phyloP scores from a whole-genome alignment of 495 filamentous ascomycete genomes.

The Arthonia radiata region DNA sequence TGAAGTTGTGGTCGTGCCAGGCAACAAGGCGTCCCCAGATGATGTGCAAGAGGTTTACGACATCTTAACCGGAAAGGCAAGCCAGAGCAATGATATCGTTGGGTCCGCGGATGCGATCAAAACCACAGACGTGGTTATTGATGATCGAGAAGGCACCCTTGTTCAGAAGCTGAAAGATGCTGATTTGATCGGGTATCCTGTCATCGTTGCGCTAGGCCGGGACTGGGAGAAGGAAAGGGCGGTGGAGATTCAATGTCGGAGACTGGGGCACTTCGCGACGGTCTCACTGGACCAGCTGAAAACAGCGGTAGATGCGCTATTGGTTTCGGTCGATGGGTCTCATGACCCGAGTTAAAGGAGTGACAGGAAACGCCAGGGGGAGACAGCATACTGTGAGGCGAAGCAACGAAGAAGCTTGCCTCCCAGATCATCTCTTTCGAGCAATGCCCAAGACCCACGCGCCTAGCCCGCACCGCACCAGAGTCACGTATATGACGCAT shows the following conservation, averaged over 20 bases:
- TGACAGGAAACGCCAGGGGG: too few relatives aligned
- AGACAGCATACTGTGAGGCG: too few relatives aligned
- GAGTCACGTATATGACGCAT: too few relatives aligned
- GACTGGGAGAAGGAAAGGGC: slow-evolving; percentile 36
- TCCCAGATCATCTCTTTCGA: too few relatives aligned
- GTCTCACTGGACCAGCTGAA: too few relatives aligned
- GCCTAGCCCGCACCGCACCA: too few relatives aligned
- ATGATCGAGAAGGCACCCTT: slow-evolving; percentile 46
- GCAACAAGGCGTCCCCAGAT: slow-evolving; percentile 19
- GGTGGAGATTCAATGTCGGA: slow-evolving; percentile 59
- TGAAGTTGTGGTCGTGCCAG: slow-evolving; percentile 44
- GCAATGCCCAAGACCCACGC: too few relatives aligned
- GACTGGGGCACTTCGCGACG: too few relatives aligned
- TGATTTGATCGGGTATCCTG: slow-evolving; percentile 66
- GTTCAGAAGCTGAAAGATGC: slow-evolving; percentile 78
- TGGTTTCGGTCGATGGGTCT: too few relatives aligned
- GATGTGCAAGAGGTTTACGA: slow-evolving; percentile 36
- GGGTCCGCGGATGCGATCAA: not conserved
- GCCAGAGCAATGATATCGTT: not conserved
- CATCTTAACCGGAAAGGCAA: slow-evolving; percentile 11
- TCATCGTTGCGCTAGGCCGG: slow-evolving; percentile 55
- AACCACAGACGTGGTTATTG: slow-evolving; percentile 34
- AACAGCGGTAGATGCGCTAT: too few relatives aligned
- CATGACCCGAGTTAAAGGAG: too few relatives aligned
- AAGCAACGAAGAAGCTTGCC: too few relatives aligned